Evolutionary conservation across 2,329 filamentous ascomycete species (phyloP).

Genomic region (Curvularia lunata): DNA sequence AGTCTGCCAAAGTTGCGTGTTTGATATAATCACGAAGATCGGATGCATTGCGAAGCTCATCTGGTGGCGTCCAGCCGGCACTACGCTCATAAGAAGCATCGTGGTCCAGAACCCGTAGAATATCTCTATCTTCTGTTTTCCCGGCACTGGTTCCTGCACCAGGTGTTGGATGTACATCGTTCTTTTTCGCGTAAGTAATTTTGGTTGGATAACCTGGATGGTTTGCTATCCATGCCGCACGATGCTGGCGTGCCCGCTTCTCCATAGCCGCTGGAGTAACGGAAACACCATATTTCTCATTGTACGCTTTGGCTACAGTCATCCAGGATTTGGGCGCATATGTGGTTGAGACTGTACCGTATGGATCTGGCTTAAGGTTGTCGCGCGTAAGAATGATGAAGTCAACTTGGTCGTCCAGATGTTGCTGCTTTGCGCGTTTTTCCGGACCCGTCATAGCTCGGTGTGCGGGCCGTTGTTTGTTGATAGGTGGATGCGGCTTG

Average conservation of each 20-base stretch:
- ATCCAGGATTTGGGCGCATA: constrained; percentile 10
- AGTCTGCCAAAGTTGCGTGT: background rate
- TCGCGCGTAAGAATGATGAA: constrained; percentile 24
- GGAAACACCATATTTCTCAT: constrained; percentile 10
- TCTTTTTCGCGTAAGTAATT: constrained; percentile 15
- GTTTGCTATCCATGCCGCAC: constrained; percentile 9
- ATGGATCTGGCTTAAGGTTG: constrained; percentile 19
- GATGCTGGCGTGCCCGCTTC: constrained; percentile 18
- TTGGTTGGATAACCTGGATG: constrained; percentile 14
- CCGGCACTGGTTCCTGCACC: background rate
- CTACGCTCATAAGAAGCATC: background rate
- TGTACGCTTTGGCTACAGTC: constrained; percentile 17
- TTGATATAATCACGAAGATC: constrained; percentile 11
- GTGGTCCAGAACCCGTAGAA: background rate
- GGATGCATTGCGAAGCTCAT: constrained; percentile 10
- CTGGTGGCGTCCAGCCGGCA: constrained; percentile 14
- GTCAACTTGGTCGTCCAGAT: constrained; percentile 14
- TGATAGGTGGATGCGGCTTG: too few species aligned
- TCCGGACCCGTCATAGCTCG: background rate
- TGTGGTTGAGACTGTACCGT: constrained; percentile 15
- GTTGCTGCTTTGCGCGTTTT: background rate
- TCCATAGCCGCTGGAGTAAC: constrained; percentile 16
- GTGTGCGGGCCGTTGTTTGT: background rate
- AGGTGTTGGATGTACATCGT: background rate
- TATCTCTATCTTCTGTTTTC: background rate